Evolutionary conservation across 176 grass and related monocot species (phyloP), one percentile per base, ranked within the genome.

Genomic region (Aegilops speltoides): DNA sequence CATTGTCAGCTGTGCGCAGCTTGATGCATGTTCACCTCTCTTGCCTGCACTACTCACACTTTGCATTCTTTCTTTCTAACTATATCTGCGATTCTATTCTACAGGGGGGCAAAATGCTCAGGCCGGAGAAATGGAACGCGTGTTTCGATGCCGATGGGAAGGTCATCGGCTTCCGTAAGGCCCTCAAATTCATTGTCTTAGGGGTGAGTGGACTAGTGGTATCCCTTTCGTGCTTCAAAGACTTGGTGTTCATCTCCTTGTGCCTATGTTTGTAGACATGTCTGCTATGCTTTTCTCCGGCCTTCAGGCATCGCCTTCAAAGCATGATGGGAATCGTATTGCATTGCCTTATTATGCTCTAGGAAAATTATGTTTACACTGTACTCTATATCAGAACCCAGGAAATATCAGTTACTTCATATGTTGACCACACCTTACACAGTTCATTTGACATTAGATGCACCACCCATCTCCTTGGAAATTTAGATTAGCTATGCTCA

Each of bases 151-250:
- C 66, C 40, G 92, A 98, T 3, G 94, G 97, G 33, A 98, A 83
- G 82, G 92, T 88, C 83, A 83, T 90, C 57, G 91, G 88, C 82
- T 96, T 98, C 77, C 88, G 76, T 22, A 98, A 98, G 87, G 90
- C 91, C 67, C 97, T 98, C 29, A 98, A 96, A 50, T 93, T 98
- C 89, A 96, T 98, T 83, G 61, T 96, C 28, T 73, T 96, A 74
- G 97, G 97, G 80, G 97, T 98, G 93, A 91, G 90, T 85, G 75
- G 13, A 45, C 60, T 46, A 20, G 13, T 10, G 9, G 0, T 2
- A 13, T 50, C 0, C 7, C 7, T 79, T 89, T 73, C 0, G 15
- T 77, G 64, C 29, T 17, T 84, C n/a, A 15, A 6, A 63, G 65
- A 66, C 16, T 64, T 64, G 1, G 24, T 5, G 16, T 80, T 70